Conservation (phyloP, 495 filamentous ascomycete species). For the Aspergillus leporis region DNA sequence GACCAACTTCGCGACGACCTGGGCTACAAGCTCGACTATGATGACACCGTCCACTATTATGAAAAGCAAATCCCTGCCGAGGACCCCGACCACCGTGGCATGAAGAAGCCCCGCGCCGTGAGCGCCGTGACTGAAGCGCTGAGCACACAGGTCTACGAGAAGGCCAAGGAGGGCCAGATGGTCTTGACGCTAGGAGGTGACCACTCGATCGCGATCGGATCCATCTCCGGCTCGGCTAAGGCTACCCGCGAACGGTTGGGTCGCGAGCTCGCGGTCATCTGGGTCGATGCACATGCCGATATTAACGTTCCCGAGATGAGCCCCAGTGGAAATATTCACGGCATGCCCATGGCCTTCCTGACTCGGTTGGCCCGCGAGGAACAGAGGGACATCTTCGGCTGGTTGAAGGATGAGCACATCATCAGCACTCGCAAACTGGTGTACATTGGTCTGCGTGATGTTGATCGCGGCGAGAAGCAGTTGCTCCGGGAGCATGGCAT, state of each 20-base stretch:
- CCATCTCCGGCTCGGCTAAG: constrained; percentile 78
- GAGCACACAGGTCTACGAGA: constrained; percentile 80
- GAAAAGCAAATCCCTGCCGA: constrained; percentile 67
- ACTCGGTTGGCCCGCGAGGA: constrained; percentile 79
- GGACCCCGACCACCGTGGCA: constrained; percentile 73
- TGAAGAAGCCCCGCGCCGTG: constrained; percentile 91
- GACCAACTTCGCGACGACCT: constrained; percentile 81
- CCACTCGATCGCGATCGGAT: constrained; percentile 95
- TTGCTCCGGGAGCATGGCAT: constrained; percentile 85
- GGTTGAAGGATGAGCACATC: constrained; percentile 67
- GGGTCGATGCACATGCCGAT: constrained; percentile 97
- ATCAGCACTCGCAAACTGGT: constrained; percentile 84
- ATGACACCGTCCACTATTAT: constrained; percentile 83
- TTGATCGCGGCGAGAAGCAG: constrained; percentile 88
- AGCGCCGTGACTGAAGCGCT: constrained; percentile 82
- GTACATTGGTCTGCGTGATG: constrained; percentile 94
- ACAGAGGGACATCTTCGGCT: constrained; percentile 75
- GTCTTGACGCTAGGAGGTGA: constrained; percentile 94
- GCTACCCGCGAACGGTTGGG: constrained; percentile 80
- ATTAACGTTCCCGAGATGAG: constrained; percentile 95
- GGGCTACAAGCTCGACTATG: constrained; percentile 82
- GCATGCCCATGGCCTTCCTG: constrained; percentile 95
- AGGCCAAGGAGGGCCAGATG: constrained; percentile 81
- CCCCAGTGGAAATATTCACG: constrained; percentile 91
- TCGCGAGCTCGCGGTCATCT: constrained; percentile 88